Evolutionary conservation across 257 asterid genomes (phyloP).

Genomic region (Lycium ferocissimum): DNA sequence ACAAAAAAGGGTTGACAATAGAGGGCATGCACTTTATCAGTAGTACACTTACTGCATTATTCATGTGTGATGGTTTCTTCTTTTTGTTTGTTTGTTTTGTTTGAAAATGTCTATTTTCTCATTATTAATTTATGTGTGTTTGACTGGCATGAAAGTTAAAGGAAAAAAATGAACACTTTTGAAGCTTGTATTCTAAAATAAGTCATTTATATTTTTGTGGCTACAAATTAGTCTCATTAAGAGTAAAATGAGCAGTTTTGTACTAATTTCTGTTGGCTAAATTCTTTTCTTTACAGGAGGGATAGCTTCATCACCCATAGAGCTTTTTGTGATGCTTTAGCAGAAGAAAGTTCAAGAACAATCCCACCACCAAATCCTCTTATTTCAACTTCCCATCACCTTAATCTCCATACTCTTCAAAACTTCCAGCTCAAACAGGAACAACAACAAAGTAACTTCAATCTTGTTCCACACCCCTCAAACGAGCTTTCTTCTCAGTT

Average conservation of each 20-base stretch:
- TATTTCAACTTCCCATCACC: slow-evolving; percentile 39
- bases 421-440: slow-evolving; percentile 55
- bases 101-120: slow-evolving; percentile 30
- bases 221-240: no score
- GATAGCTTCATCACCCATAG: slow-evolving; percentile 85
- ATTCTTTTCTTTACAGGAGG: slow-evolving; percentile 46
- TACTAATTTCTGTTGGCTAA: no score
- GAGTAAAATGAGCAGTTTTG: no score
- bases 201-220: no score
- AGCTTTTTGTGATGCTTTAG: slow-evolving; percentile 83
- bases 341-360: slow-evolving; percentile 69
- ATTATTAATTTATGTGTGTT: no score
- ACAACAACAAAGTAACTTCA: slow-evolving; percentile 31
- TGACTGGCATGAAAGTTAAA: no score
- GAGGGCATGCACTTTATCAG: slow-evolving; percentile 29
- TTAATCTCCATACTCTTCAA: slow-evolving; percentile 40
- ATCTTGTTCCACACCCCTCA: not conserved
- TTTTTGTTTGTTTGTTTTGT: slow-evolving; percentile 60
- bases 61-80: slow-evolving; percentile 36
- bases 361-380: slow-evolving; percentile 45
- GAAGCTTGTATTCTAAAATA: no score
- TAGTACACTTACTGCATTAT: slow-evolving; percentile 10
- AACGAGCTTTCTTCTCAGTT: slow-evolving; percentile 30
- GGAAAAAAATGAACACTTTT: no score
- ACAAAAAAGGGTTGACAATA: slow-evolving; percentile 57